A percentile compares a stretch with the other conserved stretches of the same genome.
Evolutionary conservation across 2,329 filamentous ascomycete species (phyloP).

Genomic region (Mariannaea elegans): DNA sequence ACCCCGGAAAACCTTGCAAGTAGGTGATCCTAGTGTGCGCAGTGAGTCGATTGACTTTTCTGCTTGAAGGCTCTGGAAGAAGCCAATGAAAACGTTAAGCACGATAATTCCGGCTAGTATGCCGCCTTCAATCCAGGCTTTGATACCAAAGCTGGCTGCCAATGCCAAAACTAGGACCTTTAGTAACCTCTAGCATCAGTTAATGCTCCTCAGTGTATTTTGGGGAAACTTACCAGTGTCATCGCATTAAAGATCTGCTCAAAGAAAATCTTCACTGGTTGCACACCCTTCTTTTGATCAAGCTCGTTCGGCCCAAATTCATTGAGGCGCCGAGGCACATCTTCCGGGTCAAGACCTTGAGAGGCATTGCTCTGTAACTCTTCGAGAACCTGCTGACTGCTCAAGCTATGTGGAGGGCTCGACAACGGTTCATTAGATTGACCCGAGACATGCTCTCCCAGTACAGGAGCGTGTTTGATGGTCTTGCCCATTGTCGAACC

Average conservation of each 20-base stretch:
- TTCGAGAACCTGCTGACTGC: constrained; percentile 55
- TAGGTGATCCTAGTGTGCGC: constrained; percentile 46
- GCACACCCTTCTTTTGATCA: constrained; percentile 54
- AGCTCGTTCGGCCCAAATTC: constrained; percentile 67
- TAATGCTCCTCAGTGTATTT: too few relatives aligned
- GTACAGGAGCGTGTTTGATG: neutral
- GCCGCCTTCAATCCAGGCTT: constrained; percentile 62
- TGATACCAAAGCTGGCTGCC: constrained; percentile 61
- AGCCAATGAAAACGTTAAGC: constrained; percentile 61
- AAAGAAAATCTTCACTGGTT: constrained; percentile 64
- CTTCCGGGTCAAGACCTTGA: constrained; percentile 60
- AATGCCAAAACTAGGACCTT: constrained; percentile 68
- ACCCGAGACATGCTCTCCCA: constrained; percentile 39
- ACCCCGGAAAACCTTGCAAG: constrained; percentile 49
- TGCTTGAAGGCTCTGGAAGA: constrained; percentile 53
- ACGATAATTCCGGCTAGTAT: constrained; percentile 62
- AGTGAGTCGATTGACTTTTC: constrained; percentile 54
- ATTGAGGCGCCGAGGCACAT: constrained; percentile 59
- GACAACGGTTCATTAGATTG: constrained; percentile 52
- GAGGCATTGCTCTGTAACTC: constrained; percentile 62
- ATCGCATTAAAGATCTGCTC: constrained; percentile 68
- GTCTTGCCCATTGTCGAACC: neutral
- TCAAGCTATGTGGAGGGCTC: constrained; percentile 64
- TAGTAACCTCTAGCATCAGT: too few relatives aligned
- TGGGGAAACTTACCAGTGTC: constrained; percentile 57